Evolutionary conservation across 2,329 filamentous ascomycete species (phyloP).

Genomic region (Colletotrichum theobromicola): DNA sequence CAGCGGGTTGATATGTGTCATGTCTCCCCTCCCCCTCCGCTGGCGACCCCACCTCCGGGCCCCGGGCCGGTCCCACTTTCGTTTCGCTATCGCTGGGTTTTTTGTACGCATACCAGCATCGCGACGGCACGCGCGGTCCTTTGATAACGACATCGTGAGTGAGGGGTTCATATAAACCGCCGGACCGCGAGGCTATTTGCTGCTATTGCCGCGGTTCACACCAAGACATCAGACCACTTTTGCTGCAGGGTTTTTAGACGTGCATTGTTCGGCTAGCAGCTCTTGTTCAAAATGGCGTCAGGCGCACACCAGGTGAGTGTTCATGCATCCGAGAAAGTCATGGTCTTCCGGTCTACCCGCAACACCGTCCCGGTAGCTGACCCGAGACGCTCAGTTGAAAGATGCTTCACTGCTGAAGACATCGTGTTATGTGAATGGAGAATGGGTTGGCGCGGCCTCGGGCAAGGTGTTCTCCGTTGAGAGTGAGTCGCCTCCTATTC

Average conservation of each 20-base stretch:
- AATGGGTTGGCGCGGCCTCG: conserved; percentile 76
- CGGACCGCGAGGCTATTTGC: not conserved
- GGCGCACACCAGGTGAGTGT: not conserved
- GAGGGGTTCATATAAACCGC: conserved; percentile 9
- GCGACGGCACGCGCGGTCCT: not conserved
- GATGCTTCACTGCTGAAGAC: conserved; percentile 72
- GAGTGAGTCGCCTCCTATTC: conserved; percentile 40
- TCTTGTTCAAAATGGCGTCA: conserved; percentile 1
- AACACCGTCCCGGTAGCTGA: not conserved
- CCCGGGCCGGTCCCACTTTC: conserved; percentile 17
- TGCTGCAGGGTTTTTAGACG: not conserved
- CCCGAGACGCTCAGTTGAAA: conserved; percentile 49
- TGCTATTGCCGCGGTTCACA: not conserved
- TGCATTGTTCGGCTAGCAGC: not conserved
- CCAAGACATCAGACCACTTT: not conserved
- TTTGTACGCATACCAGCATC: conserved; percentile 11
- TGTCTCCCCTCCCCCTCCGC: not conserved
- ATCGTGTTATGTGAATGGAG: conserved; percentile 75
- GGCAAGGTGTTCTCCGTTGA: conserved; percentile 76
- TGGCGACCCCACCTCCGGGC: not conserved
- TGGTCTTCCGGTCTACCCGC: not conserved
- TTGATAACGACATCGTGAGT: not conserved
- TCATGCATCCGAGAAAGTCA: not conserved
- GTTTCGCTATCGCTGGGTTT: not conserved
- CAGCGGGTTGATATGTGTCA: conserved; percentile 14